Percentiles rank a stretch among this genome's conserved stretches.
phyloP scores from a whole-genome alignment of 139 green algal species.

The Pleodorina starrii region DNA sequence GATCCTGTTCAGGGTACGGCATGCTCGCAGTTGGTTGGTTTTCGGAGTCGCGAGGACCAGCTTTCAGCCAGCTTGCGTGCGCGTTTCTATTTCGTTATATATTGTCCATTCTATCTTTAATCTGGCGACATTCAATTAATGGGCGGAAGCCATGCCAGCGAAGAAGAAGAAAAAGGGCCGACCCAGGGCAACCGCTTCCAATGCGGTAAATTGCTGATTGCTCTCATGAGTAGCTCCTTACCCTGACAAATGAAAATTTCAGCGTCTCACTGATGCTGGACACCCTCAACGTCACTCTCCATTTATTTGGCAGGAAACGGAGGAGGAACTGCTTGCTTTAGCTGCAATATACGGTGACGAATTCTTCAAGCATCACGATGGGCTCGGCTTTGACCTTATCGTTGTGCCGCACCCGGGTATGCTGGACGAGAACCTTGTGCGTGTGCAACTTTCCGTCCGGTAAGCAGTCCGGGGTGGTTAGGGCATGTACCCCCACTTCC shows the following conservation, averaged over 20 bases:
- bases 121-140: background rate
- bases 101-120: background rate
- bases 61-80: too few species aligned
- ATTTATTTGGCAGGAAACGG: background rate
- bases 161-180: slow-evolving; percentile 52
- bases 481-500: too few species aligned
- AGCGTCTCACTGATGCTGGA: background rate
- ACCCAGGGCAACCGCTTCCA: background rate
- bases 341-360: slow-evolving; percentile 55
- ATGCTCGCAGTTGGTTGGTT: too few species aligned
- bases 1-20: too few species aligned
- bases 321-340: slow-evolving; percentile 61
- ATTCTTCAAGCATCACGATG: slow-evolving; percentile 39
- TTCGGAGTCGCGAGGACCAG: too few species aligned
- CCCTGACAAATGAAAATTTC: too few species aligned
- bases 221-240: background rate
- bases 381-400: slow-evolving; percentile 68
- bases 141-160: slow-evolving; percentile 1
- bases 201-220: background rate
- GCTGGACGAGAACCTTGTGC: slow-evolving; percentile 69
- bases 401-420: slow-evolving; percentile 76
- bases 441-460: slow-evolving; percentile 39
- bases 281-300: background rate
- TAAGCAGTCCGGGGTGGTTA: too few species aligned
- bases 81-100: background rate